phyloP scores from a whole-genome alignment of 495 filamentous ascomycete species.

The Melanomma pulvis-pyrius region DNA sequence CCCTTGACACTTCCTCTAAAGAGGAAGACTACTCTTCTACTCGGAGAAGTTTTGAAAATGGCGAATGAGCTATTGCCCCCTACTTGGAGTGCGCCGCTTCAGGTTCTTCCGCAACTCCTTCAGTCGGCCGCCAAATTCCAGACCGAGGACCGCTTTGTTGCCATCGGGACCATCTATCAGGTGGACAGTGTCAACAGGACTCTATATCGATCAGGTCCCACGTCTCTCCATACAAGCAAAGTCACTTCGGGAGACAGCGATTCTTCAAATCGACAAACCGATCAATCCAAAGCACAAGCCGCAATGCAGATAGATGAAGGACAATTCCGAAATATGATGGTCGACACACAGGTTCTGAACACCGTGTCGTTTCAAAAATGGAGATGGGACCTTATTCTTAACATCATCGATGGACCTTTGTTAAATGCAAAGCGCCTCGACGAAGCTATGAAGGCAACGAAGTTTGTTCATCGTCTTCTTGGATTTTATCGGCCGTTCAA shows the following conservation, averaged over 20 bases:
- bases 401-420: conserved; percentile 89
- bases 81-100: conserved; percentile 74
- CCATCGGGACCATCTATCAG: conserved; percentile 89
- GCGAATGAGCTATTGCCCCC: conserved; percentile 81
- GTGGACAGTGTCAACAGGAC: conserved; percentile 97
- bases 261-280: conserved; percentile 48
- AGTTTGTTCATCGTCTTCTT: conserved; percentile 91
- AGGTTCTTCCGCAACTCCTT: conserved; percentile 82
- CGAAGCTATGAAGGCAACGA: conserved; percentile 91
- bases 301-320: conserved; percentile 81
- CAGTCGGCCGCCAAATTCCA: conserved; percentile 70
- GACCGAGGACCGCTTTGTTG: conserved; percentile 71
- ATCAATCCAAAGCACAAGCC: conserved; percentile 71
- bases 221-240: conserved; percentile 51
- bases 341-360: conserved; percentile 85
- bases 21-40: conserved; percentile 84
- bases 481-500: conserved; percentile 98
- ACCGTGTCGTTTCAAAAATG: conserved; percentile 89
- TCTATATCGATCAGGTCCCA: conserved; percentile 73
- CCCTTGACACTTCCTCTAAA: conserved; percentile 73
- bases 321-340: conserved; percentile 78
- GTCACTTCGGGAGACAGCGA: conserved; percentile 30
- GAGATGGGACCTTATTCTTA: conserved; percentile 92
- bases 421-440: conserved; percentile 90
- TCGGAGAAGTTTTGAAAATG: conserved; percentile 88